Conservation (phyloP, 2,329 filamentous ascomycete genomes). For the Calcarisporium arbuscula region DNA sequence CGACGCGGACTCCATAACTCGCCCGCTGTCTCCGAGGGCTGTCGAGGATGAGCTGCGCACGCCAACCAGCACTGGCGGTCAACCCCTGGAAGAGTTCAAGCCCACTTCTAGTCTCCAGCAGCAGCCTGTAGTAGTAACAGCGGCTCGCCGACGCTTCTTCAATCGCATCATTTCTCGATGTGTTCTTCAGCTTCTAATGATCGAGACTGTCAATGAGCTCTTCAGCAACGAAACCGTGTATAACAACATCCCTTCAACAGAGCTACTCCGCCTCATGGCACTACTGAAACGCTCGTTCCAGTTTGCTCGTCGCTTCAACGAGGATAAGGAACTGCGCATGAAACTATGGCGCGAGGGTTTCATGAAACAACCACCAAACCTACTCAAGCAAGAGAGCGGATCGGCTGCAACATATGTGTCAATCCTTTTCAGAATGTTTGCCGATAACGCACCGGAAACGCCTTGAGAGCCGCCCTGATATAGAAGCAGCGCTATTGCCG, state of each 20-base stretch:
- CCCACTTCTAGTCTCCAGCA: slow-evolving; percentile 71
- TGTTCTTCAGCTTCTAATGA: slow-evolving; percentile 96
- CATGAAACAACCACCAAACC: slow-evolving; percentile 98
- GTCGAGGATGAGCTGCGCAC: slow-evolving; percentile 28
- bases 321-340: slow-evolving; percentile 92
- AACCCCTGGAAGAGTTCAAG: slow-evolving; percentile 76
- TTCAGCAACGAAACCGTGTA: slow-evolving; percentile 98
- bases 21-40: slow-evolving; percentile 19
- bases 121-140: slow-evolving; percentile 86
- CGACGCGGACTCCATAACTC: slow-evolving; percentile 26
- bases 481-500: slow-evolving; percentile 86
- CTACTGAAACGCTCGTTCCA: slow-evolving; percentile 93
- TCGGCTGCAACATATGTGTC: slow-evolving; percentile 91
- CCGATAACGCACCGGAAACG: slow-evolving; percentile 78
- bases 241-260: slow-evolving; percentile 79
- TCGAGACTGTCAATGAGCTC: slow-evolving; percentile 96
- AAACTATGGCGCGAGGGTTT: slow-evolving; percentile 95
- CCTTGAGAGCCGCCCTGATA: slow-evolving; percentile 72
- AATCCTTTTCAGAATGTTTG: slow-evolving; percentile 96
- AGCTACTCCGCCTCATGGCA: slow-evolving; percentile 87
- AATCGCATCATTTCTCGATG: slow-evolving; percentile 99
- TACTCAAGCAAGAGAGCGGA: slow-evolving; percentile 93
- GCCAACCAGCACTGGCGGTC: slow-evolving; percentile 26
- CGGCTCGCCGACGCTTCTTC: slow-evolving; percentile 89
- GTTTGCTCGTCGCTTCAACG: slow-evolving; percentile 96